Base-by-base conservation (phyloP, 495 filamentous ascomycete genomes). In the Umbilicaria muhlenbergii region DNA sequence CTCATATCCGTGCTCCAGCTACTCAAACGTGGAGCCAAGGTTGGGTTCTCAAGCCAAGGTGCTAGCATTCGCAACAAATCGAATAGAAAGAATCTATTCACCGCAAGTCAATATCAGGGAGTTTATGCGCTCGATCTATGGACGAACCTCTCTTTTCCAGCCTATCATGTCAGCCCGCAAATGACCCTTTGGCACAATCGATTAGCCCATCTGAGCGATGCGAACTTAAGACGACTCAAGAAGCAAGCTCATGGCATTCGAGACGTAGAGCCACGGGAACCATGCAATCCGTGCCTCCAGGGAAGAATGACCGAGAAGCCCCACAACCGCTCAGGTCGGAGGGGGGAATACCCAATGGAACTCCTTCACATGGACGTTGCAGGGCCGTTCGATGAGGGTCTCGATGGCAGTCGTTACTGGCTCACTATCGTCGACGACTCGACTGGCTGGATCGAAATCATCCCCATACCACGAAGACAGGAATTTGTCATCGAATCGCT, bases 401-500 rank as follows among this genome's bases (percentile, higher is more conserved):
- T 51, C 14, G 38, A 55, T 34, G 45, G 52, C 34, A 49, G 45
- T 41, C 49, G 45, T 14, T 53, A 55, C 33, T 55, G 52, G 52
- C 42, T 55, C 8, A 53, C 50, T 28, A 47, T 55, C 34, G 44
- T 50, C 39, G 43, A 55, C 33, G 43, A 53, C 39, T 53, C 43
- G 33, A 55, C 50, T 32, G 32, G 32, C 2, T 52, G 37, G 47
- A 47, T 52, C 3, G 52, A 50, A 38, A 46, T 45, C 35, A 18
- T 46, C 43, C 42, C 42, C 11, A 50, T 50, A 45, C 42, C 32
- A 42, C 47, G 42, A 44, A 11, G 42, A 42, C 36, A 45, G 39
- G 18, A 50, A 13, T n/a, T n/a, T n/a, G 42, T 45, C 39, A 41
- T 55, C 33, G 49, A 47, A 41, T 51, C 36, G 38, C 44, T 53